Evolutionary conservation across 192 early-diverging fungal species (phyloP), one percentile per base, ranked within the genome.

Genomic region (Entomortierella lignicola): DNA sequence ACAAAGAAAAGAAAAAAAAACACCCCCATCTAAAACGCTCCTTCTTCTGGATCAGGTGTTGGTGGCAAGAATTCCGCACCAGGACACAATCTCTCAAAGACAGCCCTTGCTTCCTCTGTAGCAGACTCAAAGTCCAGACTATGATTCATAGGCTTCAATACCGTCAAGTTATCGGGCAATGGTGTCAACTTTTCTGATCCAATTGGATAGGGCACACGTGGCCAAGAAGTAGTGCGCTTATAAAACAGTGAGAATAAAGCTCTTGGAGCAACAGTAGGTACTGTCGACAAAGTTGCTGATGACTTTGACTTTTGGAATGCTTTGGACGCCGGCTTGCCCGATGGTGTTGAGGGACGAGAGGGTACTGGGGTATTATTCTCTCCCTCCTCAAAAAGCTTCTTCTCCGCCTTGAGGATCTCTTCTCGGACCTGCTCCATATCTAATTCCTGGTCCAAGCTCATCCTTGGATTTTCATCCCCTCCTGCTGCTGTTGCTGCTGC

Each of bases 11-110:
- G n/a, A 37, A 37, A 37, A 37, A 4, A 37, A 37, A 37, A 37
- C 34, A 37, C 5, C 34, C 10, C 34, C 34, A 7, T 37, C 34
- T 20, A 47, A 15, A 47, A 57, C 5, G 10, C 55, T 31, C 60
- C 54, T 44, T 83, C 82, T 37, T 83, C 82, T 23, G 66, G 82
- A 11, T 83, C 82, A 2, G 82, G 82, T 1, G 67, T 73, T 29
- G 80, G 58, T 21, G 87, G 85, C 74, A 88, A 75, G 50, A 88
- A 88, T 51, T 85, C 85, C 1, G 79, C 72, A 29, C 72, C 67
- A 34, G 75, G 69, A 43, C 62, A 73, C 43, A 84, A 67, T 23
- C 51, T 58, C 29, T 81, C 59, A 71, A 88, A 88, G 17, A 72
- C 60, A 25, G 57, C 63, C 12, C 63, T 54, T n/a, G 88, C 88